Percentiles rank a stretch among this genome's conserved stretches.
Evolutionary conservation across 1,284 basidiomycete genomes (phyloP).

Genomic region (Gomphus bonarii): DNA sequence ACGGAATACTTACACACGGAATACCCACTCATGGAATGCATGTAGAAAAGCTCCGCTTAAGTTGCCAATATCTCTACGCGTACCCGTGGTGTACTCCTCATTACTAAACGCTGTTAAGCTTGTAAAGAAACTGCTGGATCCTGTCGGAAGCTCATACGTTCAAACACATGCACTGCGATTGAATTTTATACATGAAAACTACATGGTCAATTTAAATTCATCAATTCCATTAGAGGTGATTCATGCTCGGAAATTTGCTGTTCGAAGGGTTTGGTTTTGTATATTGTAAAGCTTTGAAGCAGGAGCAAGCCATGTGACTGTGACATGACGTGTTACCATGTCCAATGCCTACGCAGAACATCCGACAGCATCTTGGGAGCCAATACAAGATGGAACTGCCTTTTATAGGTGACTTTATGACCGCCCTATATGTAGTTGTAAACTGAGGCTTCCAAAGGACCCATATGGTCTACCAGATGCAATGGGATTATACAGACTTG

Average conservation of each 20-base stretch:
- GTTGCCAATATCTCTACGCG: too few species aligned
- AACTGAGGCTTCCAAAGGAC: conserved; percentile 30
- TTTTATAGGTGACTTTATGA: conserved; percentile 46
- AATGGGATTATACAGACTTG: conserved; percentile 73
- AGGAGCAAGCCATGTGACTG: neutral
- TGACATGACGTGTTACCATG: conserved; percentile 6
- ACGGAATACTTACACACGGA: neutral
- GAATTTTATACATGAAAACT: too few species aligned
- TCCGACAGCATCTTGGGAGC: conserved; percentile 69
- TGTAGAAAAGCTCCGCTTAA: neutral
- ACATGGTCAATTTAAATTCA: too few species aligned
- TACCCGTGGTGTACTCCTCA: too few species aligned
- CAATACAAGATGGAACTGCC: conserved; percentile 67
- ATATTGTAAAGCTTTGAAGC: neutral
- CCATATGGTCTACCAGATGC: conserved; percentile 76
- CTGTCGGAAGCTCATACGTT: too few species aligned
- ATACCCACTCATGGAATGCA: neutral
- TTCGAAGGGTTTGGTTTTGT: too few species aligned
- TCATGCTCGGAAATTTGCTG: too few species aligned
- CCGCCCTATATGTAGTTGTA: neutral
- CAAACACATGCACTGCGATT: too few species aligned
- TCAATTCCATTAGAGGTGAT: too few species aligned
- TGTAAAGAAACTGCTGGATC: too few species aligned
- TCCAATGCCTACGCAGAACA: conserved; percentile 29
- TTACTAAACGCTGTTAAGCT: too few species aligned